These are phyloP conservation scores for Paecilomyces fulvus DNA, from an alignment of 2,329 filamentous ascomycete species.

Conservation along the genomic window DNA sequence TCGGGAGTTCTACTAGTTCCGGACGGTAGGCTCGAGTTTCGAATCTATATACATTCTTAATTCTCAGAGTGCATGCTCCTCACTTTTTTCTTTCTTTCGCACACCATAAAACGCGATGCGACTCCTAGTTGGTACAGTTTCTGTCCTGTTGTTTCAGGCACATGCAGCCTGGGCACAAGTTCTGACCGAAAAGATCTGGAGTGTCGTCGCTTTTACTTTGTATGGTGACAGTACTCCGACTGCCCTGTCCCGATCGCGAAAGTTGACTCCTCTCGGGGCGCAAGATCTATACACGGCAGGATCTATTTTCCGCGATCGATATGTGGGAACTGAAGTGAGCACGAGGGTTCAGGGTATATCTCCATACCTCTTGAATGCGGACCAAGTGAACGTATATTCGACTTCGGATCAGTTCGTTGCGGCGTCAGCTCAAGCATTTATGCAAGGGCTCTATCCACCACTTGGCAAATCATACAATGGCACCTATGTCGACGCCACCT, in stretches of 20 bases:
- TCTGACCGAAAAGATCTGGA: constrained; percentile 31
- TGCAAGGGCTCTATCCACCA: constrained; percentile 55
- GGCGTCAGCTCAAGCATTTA: constrained; percentile 51
- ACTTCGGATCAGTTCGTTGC: constrained; percentile 40
- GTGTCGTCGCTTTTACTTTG: constrained; percentile 46
- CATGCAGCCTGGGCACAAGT: constrained; percentile 16
- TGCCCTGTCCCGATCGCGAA: constrained; percentile 24
- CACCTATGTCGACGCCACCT: constrained; percentile 25
- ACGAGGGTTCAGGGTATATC: constrained; percentile 39
- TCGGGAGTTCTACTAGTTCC: background rate
- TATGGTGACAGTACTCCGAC: constrained; percentile 49
- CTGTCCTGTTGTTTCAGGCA: constrained; percentile 10
- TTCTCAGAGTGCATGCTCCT: background rate
- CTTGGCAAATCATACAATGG: constrained; percentile 24
- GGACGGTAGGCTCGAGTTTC: background rate
- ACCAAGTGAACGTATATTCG: constrained; percentile 42
- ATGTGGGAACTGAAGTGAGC: constrained; percentile 32
- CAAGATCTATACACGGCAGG: constrained; percentile 45
- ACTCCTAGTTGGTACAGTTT: background rate
- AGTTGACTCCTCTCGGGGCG: constrained; percentile 48
- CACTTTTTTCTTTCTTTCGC: too few species aligned
- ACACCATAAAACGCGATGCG: background rate
- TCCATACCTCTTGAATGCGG: constrained; percentile 33
- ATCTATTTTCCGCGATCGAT: constrained; percentile 44
- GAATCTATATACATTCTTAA: background rate